These are phyloP conservation scores for Penicillium capsulatum DNA, from an alignment of 2,329 filamentous ascomycete species.

Conservation along the genomic window DNA sequence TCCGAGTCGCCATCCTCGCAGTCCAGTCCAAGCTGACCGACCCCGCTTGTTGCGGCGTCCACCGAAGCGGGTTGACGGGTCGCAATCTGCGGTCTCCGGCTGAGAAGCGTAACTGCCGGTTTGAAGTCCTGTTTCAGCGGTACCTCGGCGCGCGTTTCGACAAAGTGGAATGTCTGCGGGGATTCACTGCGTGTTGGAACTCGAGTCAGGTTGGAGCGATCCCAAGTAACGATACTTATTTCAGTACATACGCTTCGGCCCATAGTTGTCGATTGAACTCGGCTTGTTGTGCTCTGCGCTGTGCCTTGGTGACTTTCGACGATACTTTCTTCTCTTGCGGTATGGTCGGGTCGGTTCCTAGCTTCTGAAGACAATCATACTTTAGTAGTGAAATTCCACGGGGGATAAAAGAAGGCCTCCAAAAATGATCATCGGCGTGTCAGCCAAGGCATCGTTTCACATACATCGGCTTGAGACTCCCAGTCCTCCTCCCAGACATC, in stretches of 20 bases:
- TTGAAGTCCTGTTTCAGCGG: constrained; percentile 71
- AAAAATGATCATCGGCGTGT: too few relatives aligned
- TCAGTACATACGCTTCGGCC: constrained; percentile 70
- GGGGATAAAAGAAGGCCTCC: too few relatives aligned
- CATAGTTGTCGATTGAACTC: constrained; percentile 82
- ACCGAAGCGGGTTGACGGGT: constrained; percentile 51
- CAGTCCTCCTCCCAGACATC: constrained; percentile 93
- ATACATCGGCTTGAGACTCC: constrained; percentile 72
- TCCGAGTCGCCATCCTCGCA: constrained; percentile 61
- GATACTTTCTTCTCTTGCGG: constrained; percentile 44
- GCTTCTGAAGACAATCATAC: constrained; percentile 32
- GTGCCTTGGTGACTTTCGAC: constrained; percentile 63
- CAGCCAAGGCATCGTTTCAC: too few relatives aligned
- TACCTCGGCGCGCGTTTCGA: constrained; percentile 60
- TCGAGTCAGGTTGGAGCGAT: constrained; percentile 8
- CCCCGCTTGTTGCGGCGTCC: constrained; percentile 41
- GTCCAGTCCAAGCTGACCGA: constrained; percentile 47
- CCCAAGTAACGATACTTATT: too few relatives aligned
- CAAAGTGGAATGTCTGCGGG: constrained; percentile 68
- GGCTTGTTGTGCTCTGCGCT: constrained; percentile 73
- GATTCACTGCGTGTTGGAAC: constrained; percentile 57
- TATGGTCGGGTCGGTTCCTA: constrained; percentile 38
- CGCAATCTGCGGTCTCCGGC: constrained; percentile 70
- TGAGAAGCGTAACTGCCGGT: constrained; percentile 76
- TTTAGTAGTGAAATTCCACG: constrained; percentile 3